Base-by-base conservation (phyloP, 1,284 basidiomycete species). In the Spongiforma sp. region DNA sequence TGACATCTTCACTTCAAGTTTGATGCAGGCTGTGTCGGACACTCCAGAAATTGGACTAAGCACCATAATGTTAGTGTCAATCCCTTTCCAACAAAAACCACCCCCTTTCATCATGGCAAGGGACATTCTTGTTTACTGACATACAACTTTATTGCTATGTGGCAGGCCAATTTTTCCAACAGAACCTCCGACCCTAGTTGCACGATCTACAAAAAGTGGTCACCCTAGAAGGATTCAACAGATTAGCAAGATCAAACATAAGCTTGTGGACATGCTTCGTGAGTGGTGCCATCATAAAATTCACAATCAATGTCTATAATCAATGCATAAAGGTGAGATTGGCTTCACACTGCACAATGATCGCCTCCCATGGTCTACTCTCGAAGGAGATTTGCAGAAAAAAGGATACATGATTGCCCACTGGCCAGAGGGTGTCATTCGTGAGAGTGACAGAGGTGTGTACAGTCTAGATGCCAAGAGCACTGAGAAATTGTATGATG, bases 341-440 rank as follows among this genome's bases (percentile, higher is more conserved):
- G 54, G 37, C 2, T 65, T 66, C 39, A 33, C 6, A 2, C 1
- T 67, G 11, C 5, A 34, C 4, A 58, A 60, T 0, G 57, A 33
- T 64, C 57, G 54, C 3, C 43, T 69, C 1, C 68, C 65, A 0
- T 67, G 66, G 65, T 60, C 61, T 2, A 69, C 59, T 1, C 67
- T 67, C 5, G 46, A 63, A n/a, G 26, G n/a, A 4, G 34, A 63
- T 0, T 17, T 69, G 9, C 8, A 3, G 4, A 57, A 33, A 26
- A 19, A n/a, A 12, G 58, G 57, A 6, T 67, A 68, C 15, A n/a
- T 0, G 17, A 67, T 64, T 26, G 5, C 26, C 1, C 43, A 69
- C 39, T 67, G 65, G 60, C 67, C 68, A 0, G n/a, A 56, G 3
- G 60, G 28, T 0, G 34, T 67, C n/a, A 0, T 24, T 30, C 8